Evolutionary conservation across 768 basidiomycete genomes (phyloP).

Genomic region (Xerocomus potaroensis): DNA sequence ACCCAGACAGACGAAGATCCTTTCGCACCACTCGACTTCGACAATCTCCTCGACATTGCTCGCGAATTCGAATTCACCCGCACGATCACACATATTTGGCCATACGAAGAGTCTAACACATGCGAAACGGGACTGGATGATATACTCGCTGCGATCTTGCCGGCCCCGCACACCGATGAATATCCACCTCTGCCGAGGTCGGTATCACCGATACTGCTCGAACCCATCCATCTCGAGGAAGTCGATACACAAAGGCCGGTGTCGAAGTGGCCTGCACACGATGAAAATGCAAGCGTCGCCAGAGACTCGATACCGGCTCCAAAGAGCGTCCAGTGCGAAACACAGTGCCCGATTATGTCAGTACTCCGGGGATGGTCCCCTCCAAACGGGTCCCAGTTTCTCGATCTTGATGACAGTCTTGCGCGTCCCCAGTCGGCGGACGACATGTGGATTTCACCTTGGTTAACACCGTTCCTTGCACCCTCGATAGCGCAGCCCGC

Average conservation of each 20-base stretch:
- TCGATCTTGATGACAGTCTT: conserved; percentile 23
- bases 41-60: conserved; percentile 28
- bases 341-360: not conserved
- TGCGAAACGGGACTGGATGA: conserved; percentile 17
- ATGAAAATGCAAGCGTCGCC: not conserved
- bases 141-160: conserved; percentile 11
- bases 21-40: conserved; percentile 16
- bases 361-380: conserved; percentile 25
- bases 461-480: not conserved
- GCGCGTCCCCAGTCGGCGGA: conserved; percentile 3
- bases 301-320: not conserved
- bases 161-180: conserved; percentile 3
- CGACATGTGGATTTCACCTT: conserved; percentile 6
- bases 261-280: not conserved
- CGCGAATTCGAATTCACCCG: conserved; percentile 26
- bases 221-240: not conserved
- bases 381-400: conserved; percentile 20
- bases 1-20: conserved; percentile 1
- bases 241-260: not conserved
- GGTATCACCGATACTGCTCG: not conserved
- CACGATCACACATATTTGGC: conserved; percentile 19
- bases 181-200: not conserved
- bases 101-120: conserved; percentile 11
- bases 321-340: not conserved
- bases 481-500: not conserved